Evolutionary conservation across 805 yeast species (phyloP).

Genomic region (Metschnikowia koreensis): DNA sequence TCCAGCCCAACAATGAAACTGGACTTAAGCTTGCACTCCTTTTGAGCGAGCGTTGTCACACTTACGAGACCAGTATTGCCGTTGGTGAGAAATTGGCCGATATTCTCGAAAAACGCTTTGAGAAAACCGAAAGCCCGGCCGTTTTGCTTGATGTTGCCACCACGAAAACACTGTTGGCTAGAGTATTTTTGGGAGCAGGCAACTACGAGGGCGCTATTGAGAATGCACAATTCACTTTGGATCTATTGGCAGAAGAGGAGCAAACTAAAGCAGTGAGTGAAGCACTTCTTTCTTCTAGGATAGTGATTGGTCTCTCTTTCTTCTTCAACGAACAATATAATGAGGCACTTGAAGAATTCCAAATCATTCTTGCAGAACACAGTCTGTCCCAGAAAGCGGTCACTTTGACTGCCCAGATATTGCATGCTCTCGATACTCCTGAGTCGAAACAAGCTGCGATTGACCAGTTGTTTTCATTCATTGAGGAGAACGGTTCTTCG

Average conservation of each 20-base stretch:
- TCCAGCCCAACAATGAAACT: slow-evolving; percentile 53
- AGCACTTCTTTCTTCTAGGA: slow-evolving; percentile 53
- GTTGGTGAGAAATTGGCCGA: slow-evolving; percentile 47
- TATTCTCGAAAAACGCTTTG: slow-evolving; percentile 55
- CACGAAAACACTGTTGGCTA: slow-evolving; percentile 67
- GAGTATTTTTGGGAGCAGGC: slow-evolving; percentile 62
- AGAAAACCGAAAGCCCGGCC: slow-evolving; percentile 47
- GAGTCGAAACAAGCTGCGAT: slow-evolving; percentile 80
- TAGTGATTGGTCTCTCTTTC: slow-evolving; percentile 69
- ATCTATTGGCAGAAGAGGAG: slow-evolving; percentile 42
- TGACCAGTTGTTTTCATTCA: slow-evolving; percentile 71
- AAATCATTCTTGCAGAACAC: slow-evolving; percentile 51
- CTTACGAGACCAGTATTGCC: slow-evolving; percentile 52
- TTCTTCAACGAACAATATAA: slow-evolving; percentile 66
- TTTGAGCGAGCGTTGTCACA: slow-evolving; percentile 68
- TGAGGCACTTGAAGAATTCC: slow-evolving; percentile 65
- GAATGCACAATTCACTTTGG: slow-evolving; percentile 54
- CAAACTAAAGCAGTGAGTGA: slow-evolving; percentile 25
- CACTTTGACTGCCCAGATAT: slow-evolving; percentile 70
- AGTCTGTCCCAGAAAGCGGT: slow-evolving; percentile 66
- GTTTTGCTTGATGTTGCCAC: slow-evolving; percentile 51
- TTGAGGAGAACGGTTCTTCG: slow-evolving; percentile 64
- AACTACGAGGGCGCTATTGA: slow-evolving; percentile 60
- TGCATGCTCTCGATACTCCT: slow-evolving; percentile 72
- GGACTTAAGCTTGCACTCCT: slow-evolving; percentile 57